Evolutionary conservation across 2,329 filamentous ascomycete genomes (phyloP), one percentile per base, ranked within the genome.

Genomic region (Talaromyces funiculosus): DNA sequence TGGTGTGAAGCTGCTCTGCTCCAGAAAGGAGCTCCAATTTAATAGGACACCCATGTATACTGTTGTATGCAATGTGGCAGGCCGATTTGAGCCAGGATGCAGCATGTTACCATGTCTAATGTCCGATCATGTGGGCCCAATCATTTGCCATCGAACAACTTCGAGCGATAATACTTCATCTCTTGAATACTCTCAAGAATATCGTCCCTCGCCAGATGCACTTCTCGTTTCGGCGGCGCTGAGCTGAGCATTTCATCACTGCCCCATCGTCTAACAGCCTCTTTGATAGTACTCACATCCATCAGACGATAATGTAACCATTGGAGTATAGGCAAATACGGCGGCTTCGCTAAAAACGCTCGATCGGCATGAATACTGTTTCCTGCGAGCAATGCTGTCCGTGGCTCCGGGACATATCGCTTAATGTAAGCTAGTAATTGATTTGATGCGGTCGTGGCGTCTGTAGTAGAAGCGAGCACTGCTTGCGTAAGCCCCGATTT

Each of bases 131-230:
- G 9, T 49, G 26, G 14, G 45, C 26, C 16, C 47, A 33, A n/a
- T 62, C 53, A 60, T 35, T 37, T 45, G n/a, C 37, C 38, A 22
- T 65, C 69, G 72, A 95, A 95, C 59, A 96, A 83, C 18, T 78
- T 78, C 62, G 87, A 80, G 68, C 84, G 85, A 75, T 96, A 97
- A 72, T 89, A 97, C 68, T 80, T 85, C 59, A 93, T 93, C 79
- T 99, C 94, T 60, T 84, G 87, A 64, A 99, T 97, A 75, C 93
- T 97, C 79, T 99, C 94, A 63, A 97, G 75, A 61, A 99, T 96
- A 74, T 99, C 94, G 59, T 90, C 86, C 67, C 84, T 86, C 0
- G 94, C 94, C 74, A 93, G 85, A 77, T 99, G 94, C 56, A 86
- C 78, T 38, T 84, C 85, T 71, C 83, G 84, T 80, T 97, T 97